phyloP scores from a whole-genome alignment of 345 rosid genomes.

The Nephelium lappaceum region DNA sequence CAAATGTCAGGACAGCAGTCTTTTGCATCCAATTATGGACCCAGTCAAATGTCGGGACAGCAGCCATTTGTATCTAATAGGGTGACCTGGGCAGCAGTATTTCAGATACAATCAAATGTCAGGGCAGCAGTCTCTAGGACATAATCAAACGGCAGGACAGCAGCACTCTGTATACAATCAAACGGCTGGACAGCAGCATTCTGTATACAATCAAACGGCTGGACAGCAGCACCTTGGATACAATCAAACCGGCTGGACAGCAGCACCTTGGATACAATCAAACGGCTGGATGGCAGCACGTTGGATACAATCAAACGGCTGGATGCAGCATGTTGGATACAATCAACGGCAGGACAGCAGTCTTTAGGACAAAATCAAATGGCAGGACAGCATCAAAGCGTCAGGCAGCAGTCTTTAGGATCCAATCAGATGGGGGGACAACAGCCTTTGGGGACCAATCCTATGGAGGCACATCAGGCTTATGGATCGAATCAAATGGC shows the following conservation, averaged over 20 bases:
- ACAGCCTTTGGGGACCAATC: slow-evolving; percentile 8
- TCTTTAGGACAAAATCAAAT: neutral
- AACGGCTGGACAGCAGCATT: slow-evolving; percentile 16
- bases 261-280: slow-evolving; percentile 16
- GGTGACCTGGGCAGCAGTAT: slow-evolving; percentile 16
- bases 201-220: slow-evolving; percentile 19
- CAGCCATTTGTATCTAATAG: slow-evolving; percentile 30
- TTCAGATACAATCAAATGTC: neutral
- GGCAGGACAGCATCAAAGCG: too few species aligned
- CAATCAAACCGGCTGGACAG: neutral
- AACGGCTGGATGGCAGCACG: slow-evolving; percentile 9
- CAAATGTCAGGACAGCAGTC: slow-evolving; percentile 8
- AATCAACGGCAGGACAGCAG: slow-evolving; percentile 10
- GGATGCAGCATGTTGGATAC: slow-evolving; percentile 23
- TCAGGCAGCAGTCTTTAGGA: neutral
- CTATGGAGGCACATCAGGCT: neutral
- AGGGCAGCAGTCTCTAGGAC: slow-evolving; percentile 1
- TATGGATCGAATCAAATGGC: neutral
- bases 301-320: slow-evolving; percentile 20
- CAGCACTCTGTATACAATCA: slow-evolving; percentile 16
- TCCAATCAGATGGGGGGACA: slow-evolving; percentile 11
- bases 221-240: slow-evolving; percentile 10
- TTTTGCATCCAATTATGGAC: neutral
- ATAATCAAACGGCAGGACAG: neutral
- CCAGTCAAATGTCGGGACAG: slow-evolving; percentile 26